These are phyloP conservation scores for Cunninghamia lanceolata DNA, from an alignment of 75 land plant genomes.

Conservation along the genomic window DNA sequence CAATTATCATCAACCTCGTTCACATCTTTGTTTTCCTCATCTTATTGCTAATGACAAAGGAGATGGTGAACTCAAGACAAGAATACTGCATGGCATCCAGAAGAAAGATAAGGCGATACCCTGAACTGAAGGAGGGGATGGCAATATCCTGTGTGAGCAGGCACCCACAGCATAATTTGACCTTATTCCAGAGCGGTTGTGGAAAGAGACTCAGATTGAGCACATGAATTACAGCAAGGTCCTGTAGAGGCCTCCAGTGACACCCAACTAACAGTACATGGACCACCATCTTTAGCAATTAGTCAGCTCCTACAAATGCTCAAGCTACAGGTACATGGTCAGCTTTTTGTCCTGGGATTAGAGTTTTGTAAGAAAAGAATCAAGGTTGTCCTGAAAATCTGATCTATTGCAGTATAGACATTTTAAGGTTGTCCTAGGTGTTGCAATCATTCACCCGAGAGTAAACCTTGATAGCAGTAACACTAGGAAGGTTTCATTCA, in stretches of 20 bases:
- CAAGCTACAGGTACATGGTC: background rate
- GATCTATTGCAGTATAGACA: no score
- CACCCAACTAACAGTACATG: background rate
- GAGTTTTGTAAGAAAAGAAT: background rate
- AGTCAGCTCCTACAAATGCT: background rate
- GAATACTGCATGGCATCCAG: background rate
- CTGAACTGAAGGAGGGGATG: no score
- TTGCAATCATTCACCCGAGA: no score
- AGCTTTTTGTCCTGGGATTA: background rate
- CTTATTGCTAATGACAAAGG: background rate
- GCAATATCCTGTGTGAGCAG: background rate
- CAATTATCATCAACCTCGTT: no score
- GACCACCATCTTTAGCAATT: background rate
- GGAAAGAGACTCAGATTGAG: background rate
- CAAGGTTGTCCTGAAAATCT: background rate
- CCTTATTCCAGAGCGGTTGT: background rate
- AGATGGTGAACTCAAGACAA: background rate
- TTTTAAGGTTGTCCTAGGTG: no score
- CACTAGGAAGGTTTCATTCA: no score
- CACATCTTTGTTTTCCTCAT: no score
- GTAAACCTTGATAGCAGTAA: no score
- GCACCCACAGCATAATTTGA: background rate
- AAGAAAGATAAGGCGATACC: no score
- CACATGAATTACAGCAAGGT: no score
- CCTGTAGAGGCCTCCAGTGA: background rate